A percentile compares a stretch with the other conserved stretches of the same genome.
These are phyloP conservation scores for Fusarium denticulatum DNA, from an alignment of 2,329 filamentous ascomycete species.

Conservation along the genomic window DNA sequence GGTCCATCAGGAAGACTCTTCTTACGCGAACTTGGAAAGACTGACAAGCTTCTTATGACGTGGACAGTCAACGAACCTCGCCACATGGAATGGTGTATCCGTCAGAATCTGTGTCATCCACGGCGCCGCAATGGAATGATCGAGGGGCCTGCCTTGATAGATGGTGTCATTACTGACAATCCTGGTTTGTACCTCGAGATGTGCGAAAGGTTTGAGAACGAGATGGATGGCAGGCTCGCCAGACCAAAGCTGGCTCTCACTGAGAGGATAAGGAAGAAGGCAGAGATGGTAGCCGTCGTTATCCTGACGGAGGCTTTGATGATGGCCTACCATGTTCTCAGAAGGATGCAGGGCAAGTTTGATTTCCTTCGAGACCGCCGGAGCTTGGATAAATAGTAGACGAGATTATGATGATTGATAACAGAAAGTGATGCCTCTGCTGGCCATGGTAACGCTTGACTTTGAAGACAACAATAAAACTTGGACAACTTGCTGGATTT, in stretches of 20 bases:
- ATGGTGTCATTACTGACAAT: constrained; percentile 89
- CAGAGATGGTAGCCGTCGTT: constrained; percentile 30
- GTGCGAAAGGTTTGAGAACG: constrained; percentile 54
- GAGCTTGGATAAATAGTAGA: constrained; percentile 28
- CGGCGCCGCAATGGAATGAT: constrained; percentile 37
- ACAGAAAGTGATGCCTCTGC: not conserved
- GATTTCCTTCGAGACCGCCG: constrained; percentile 41
- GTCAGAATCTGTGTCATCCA: constrained; percentile 48
- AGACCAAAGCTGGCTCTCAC: constrained; percentile 17
- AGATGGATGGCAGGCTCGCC: constrained; percentile 43
- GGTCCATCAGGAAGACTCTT: constrained; percentile 75
- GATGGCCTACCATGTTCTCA: constrained; percentile 40
- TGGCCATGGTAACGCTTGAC: not conserved
- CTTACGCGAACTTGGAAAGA: constrained; percentile 63
- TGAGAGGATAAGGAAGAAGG: constrained; percentile 16
- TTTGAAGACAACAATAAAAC: not conserved
- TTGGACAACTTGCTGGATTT: not conserved
- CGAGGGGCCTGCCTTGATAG: constrained; percentile 56
- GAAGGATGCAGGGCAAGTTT: constrained; percentile 42
- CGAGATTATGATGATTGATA: not conserved
- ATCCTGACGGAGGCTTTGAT: constrained; percentile 35
- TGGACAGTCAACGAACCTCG: constrained; percentile 89
- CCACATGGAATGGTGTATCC: constrained; percentile 84
- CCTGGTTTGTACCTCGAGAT: constrained; percentile 74
- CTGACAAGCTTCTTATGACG: constrained; percentile 69